Evolutionary conservation across 768 basidiomycete species (phyloP).

Genomic region (Boletus patriciae): DNA sequence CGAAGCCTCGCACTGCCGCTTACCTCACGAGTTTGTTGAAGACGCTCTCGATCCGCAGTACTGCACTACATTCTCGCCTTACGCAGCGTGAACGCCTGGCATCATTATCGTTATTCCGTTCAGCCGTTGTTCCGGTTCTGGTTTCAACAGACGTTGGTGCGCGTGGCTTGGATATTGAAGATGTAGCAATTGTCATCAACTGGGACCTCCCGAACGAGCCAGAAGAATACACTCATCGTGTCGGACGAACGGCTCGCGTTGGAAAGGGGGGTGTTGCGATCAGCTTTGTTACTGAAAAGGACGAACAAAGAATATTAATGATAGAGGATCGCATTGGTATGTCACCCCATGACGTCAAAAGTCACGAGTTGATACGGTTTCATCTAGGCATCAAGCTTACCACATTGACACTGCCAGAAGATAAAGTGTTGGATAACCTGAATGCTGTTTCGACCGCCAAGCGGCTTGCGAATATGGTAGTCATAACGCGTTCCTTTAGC

Average conservation of each 20-base stretch:
- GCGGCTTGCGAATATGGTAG: slow-evolving; percentile 89
- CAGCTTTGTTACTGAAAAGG: slow-evolving; percentile 93
- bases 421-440: slow-evolving; percentile 76
- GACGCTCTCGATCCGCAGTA: slow-evolving; percentile 76
- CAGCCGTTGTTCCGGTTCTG: slow-evolving; percentile 84
- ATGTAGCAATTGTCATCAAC: slow-evolving; percentile 94
- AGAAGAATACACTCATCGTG: slow-evolving; percentile 96
- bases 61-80: slow-evolving; percentile 89
- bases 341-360: slow-evolving; percentile 27
- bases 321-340: slow-evolving; percentile 88
- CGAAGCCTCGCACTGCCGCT: slow-evolving; percentile 81
- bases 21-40: slow-evolving; percentile 82
- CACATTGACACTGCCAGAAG: slow-evolving; percentile 77
- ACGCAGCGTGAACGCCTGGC: slow-evolving; percentile 87
- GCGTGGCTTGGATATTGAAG: slow-evolving; percentile 93
- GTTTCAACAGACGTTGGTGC: slow-evolving; percentile 95
- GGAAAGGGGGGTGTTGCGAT: slow-evolving; percentile 88
- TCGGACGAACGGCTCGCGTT: slow-evolving; percentile 89
- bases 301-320: slow-evolving; percentile 77
- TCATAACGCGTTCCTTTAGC: not conserved
- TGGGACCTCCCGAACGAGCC: slow-evolving; percentile 92
- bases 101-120: slow-evolving; percentile 84
- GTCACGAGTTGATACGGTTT: not conserved
- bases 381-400: slow-evolving; percentile 66
- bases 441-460: slow-evolving; percentile 93